Conservation (phyloP, 306 rosid species). For the Vigna trinervia region DNA sequence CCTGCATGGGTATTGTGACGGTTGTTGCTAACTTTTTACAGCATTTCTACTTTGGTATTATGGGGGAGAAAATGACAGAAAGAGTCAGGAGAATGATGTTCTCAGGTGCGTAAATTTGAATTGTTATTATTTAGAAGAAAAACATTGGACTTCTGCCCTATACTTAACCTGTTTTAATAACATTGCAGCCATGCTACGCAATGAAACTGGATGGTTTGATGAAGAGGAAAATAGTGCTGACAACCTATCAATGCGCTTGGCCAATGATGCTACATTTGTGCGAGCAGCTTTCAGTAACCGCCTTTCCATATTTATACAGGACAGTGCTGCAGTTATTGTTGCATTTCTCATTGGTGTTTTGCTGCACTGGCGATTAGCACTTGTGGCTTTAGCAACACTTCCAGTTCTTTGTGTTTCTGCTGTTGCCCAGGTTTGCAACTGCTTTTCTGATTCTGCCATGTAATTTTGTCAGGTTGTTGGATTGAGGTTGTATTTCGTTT, state of each 20-base stretch:
- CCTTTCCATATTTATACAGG: constrained; percentile 97
- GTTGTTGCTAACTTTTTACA: constrained; percentile 98
- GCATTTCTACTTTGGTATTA: constrained; percentile 98
- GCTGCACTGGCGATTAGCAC: constrained; percentile 94
- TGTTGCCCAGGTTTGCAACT: constrained; percentile 84
- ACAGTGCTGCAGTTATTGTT: constrained; percentile 94
- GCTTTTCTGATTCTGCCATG: constrained; percentile 38
- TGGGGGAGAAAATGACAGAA: constrained; percentile 99
- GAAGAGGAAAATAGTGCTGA: constrained; percentile 98
- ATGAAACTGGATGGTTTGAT: constrained; percentile 98
- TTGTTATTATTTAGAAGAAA: background rate
- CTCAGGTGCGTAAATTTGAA: constrained; percentile 67
- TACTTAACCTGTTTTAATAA: constrained; percentile 48
- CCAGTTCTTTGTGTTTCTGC: constrained; percentile 94
- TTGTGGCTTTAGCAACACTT: constrained; percentile 95
- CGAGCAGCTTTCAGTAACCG: constrained; percentile 99
- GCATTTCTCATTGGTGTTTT: constrained; percentile 91
- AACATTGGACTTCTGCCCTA: constrained; percentile 26
- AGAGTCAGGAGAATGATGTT: constrained; percentile 99
- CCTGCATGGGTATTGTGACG: constrained; percentile 95
- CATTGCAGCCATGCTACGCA: constrained; percentile 94
- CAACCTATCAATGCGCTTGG: constrained; percentile 98
- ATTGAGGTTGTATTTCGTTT: constrained; percentile 33
- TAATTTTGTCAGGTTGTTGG: constrained; percentile 37
- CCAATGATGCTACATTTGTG: constrained; percentile 98